Evolutionary conservation across 192 early-diverging fungal species (phyloP), one percentile per base, ranked within the genome.

Genomic region (Coemansia aciculifera): DNA sequence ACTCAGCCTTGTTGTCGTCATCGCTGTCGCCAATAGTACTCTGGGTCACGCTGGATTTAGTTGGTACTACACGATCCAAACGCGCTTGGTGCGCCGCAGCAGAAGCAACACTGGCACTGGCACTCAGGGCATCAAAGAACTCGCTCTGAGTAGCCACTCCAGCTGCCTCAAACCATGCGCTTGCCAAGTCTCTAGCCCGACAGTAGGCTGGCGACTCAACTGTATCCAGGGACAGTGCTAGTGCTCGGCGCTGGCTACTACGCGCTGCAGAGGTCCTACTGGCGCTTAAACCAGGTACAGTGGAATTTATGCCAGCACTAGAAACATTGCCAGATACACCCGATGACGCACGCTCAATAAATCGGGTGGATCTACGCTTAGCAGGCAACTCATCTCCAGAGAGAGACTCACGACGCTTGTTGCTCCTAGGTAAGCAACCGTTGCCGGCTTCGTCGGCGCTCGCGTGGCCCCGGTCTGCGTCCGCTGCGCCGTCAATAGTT

Each of bases 301-400:
- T 12, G 10, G 59, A 9, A 4, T 19, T 60, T 38, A 13, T 24
- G 27, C 54, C 46, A 27, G n/a, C 11, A 11, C 57, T 59, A 39
- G 46, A 34, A 3, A 27, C 42, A 0, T 52, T 60, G 13, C 38
- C n/a, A 15, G 59, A 21, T 2, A 52, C 66, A 11, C 36, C 24
- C 2, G 56, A 62, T 19, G 56, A 36, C 8, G 72, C 49, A 8
- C 80, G 75, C 40, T 82, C 80, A 10, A 66, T 77, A 66, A 82
- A 82, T 29, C 80, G 61, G 19, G 75, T 69, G 29, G 80, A 82
- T 34, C 80, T 66, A n/a, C 80, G 71, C 27, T 82, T 82, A 10
- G 59, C 66, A 12, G 80, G 80, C 59, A 74, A 68, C 37, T 82
- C 80, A 39, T 82, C 80, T 15, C 72, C 75, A n/a, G 80, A 82